These are phyloP conservation scores for Silene uniflora DNA, from an alignment of 148 eudicot species.

Conservation along the genomic window DNA sequence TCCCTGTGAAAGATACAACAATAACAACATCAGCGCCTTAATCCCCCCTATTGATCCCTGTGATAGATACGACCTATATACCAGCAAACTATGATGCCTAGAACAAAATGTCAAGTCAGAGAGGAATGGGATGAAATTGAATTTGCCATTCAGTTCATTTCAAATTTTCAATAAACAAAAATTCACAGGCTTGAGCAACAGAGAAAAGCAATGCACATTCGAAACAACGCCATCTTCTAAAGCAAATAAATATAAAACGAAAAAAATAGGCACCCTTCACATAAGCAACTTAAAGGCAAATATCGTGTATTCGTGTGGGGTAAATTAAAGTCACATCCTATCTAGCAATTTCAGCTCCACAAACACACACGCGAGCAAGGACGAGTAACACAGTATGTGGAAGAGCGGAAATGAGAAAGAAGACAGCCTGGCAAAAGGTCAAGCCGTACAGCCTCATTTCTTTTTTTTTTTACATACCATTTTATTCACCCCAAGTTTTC, in stretches of 20 bases:
- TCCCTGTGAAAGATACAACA: constrained; percentile 46
- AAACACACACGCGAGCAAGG: too few relatives aligned
- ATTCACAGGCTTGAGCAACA: background rate
- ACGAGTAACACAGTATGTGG: too few relatives aligned
- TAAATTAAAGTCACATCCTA: too few relatives aligned
- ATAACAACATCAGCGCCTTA: background rate
- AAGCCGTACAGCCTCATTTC: too few relatives aligned
- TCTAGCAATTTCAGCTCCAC: too few relatives aligned
- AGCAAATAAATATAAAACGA: background rate
- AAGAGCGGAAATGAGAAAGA: too few relatives aligned
- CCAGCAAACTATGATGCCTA: background rate
- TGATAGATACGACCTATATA: background rate
- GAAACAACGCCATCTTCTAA: background rate
- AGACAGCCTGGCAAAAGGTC: too few relatives aligned
- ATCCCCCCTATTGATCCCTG: background rate
- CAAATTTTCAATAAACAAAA: background rate
- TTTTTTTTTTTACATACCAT: too few relatives aligned
- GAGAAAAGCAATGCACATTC: background rate
- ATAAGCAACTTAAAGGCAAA: background rate
- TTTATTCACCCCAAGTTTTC: too few relatives aligned
- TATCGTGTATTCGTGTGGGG: too few relatives aligned
- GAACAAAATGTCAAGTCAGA: background rate
- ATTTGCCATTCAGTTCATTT: background rate
- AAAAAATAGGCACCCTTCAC: background rate
- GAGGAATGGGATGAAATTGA: background rate